A percentile compares a stretch with the other conserved stretches of the same genome.
Evolutionary conservation across 2,329 filamentous ascomycete species (phyloP).

Genomic region (Penicillium sp.): DNA sequence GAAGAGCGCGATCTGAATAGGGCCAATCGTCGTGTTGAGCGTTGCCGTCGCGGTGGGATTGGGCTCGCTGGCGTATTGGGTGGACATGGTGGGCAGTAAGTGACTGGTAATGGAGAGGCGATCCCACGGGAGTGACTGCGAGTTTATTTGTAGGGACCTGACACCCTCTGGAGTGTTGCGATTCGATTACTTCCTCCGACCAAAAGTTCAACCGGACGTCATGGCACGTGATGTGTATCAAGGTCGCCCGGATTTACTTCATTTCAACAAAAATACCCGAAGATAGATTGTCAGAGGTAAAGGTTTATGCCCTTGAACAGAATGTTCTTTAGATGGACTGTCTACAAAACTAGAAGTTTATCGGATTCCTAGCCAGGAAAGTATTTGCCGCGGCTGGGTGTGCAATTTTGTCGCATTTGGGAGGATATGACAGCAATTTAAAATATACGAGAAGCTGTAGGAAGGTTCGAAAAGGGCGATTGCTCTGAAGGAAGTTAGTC

Average conservation of each 20-base stretch:
- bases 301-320: neutral
- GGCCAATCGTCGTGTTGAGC: slow-evolving; percentile 85
- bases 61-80: slow-evolving; percentile 91
- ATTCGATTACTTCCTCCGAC: neutral
- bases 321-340: neutral
- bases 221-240: slow-evolving; percentile 21
- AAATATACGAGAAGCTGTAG: neutral
- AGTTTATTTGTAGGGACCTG: neutral
- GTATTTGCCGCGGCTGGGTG: neutral
- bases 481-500: neutral
- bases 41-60: slow-evolving; percentile 91
- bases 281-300: neutral
- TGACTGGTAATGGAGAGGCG: neutral
- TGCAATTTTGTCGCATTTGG: slow-evolving; percentile 5
- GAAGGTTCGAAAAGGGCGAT: neutral
- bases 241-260: neutral
- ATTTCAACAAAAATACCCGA: neutral
- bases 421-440: neutral
- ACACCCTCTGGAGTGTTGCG: neutral
- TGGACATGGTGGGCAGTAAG: slow-evolving; percentile 65
- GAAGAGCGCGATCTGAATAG: slow-evolving; percentile 89
- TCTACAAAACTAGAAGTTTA: neutral
- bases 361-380: neutral
- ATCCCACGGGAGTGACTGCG: neutral
- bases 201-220: slow-evolving; percentile 22